Evolutionary conservation across 106 monocot species (phyloP), one percentile per base, ranked within the genome.

Genomic region (Allium fistulosum): DNA sequence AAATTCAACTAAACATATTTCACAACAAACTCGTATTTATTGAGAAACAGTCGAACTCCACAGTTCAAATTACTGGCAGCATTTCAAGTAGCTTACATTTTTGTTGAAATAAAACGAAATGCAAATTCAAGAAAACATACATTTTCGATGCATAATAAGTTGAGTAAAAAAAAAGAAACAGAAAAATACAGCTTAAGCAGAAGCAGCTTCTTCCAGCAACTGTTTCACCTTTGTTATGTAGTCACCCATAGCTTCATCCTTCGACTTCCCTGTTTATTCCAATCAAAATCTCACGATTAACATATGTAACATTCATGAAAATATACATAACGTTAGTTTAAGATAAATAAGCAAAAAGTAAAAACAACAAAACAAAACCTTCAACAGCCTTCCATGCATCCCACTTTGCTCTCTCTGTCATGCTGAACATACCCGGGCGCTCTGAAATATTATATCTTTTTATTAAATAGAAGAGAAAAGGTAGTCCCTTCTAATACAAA

Each of bases 161-260:
- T 46, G 46, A 47, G 16, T 15, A 47, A 18, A 37, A 47, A 7
- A 4, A 13, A 63, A 8, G 46, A 14, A 63, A 15, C 16, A 61
- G 22, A 7, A 59, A 26, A 17, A 17, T 1, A 17, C 59, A 46
- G 16, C 46, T 10, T 47, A 0, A 48, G 48, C 48, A 48, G 64
- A 27, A 63, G 62, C 62, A 65, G 65, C 65, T 65, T 65, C 67
- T 53, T 67, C 67, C 67, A 51, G 67, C 50, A 88, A 22, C 72
- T 93, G 78, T 85, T 93, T 93, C 63, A 88, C 88, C 78, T 93
- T 93, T 62, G 82, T 80, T 68, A 93, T 85, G 80, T 93, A 93
- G 68, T 88, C 92, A 26, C 67, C 69, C 88, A 88, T 93, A 14
- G 88, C 92, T 75, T 85, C 92, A 62, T 93, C 92, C 62, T 76